Percentiles rank a stretch among this genome's conserved stretches.
These are phyloP conservation scores for Aspergillus homomorphus DNA, from an alignment of 495 filamentous ascomycete genomes.

Conservation along the genomic window DNA sequence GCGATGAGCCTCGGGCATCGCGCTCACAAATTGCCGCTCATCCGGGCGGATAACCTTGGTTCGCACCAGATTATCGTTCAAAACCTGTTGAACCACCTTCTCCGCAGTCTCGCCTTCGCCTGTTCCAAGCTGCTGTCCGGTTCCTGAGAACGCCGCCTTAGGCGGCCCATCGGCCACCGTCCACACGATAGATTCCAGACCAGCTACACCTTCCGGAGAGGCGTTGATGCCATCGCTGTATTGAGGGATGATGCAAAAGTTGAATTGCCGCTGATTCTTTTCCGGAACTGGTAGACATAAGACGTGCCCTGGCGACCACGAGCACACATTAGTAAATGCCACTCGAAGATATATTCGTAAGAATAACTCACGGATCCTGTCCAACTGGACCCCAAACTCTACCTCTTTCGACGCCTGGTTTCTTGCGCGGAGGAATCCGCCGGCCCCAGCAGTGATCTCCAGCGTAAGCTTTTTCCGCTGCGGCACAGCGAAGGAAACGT, in stretches of 20 bases:
- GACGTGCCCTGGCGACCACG: slow-evolving; percentile 56
- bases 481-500: slow-evolving; percentile 75
- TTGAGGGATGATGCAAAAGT: slow-evolving; percentile 79
- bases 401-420: slow-evolving; percentile 61
- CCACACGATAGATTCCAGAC: slow-evolving; percentile 75
- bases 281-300: slow-evolving; percentile 87
- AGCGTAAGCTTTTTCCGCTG: slow-evolving; percentile 89
- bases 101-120: slow-evolving; percentile 60
- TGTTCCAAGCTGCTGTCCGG: slow-evolving; percentile 35
- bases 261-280: slow-evolving; percentile 82
- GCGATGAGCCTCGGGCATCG: slow-evolving; percentile 73
- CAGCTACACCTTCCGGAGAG: slow-evolving; percentile 29
- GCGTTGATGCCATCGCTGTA: slow-evolving; percentile 54
- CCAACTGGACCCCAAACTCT: slow-evolving; percentile 67
- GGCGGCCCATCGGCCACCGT: slow-evolving; percentile 72
- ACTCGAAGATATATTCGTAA: neutral
- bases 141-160: slow-evolving; percentile 50
- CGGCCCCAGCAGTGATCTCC: slow-evolving; percentile 59
- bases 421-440: slow-evolving; percentile 62
- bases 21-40: slow-evolving; percentile 72
- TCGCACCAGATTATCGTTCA: slow-evolving; percentile 56
- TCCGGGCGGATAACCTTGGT: slow-evolving; percentile 65
- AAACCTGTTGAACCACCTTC: slow-evolving; percentile 59
- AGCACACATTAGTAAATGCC: slow-evolving; percentile 10
- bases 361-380: slow-evolving; percentile 64